Evolutionary conservation across 108 stramenopile species (phyloP).

Genomic region (Cyclostephanos tholiformis): DNA sequence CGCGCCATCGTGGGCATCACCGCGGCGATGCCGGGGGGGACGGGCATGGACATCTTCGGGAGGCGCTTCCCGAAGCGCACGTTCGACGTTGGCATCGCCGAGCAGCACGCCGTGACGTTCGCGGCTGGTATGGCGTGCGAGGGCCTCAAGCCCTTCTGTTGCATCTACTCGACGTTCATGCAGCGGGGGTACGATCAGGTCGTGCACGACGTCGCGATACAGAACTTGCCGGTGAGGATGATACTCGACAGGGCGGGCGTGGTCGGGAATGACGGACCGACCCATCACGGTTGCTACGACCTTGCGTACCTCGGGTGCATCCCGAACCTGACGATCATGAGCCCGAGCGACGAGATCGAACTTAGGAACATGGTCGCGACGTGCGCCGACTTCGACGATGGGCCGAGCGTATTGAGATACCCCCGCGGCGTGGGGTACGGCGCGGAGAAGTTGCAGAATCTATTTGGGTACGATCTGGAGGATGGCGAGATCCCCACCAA

Average conservation of each 20-base stretch:
- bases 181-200: constrained; percentile 98
- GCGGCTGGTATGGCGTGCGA: constrained; percentile 97
- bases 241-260: constrained; percentile 95
- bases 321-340: constrained; percentile 95
- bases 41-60: constrained; percentile 98
- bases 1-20: constrained; percentile 94
- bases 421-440: constrained; percentile 96
- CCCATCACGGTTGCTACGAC: constrained; percentile 96
- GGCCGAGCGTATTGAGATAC: constrained; percentile 88
- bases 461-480: constrained; percentile 88
- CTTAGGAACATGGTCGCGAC: constrained; percentile 95
- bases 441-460: constrained; percentile 76
- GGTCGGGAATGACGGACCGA: constrained; percentile 97
- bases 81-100: constrained; percentile 98
- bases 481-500: constrained; percentile 78
- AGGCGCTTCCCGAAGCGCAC: constrained; percentile 95
- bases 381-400: constrained; percentile 85
- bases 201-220: constrained; percentile 95
- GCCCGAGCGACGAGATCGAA: constrained; percentile 94
- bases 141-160: constrained; percentile 96
- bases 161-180: constrained; percentile 97
- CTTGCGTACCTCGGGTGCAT: constrained; percentile 93
- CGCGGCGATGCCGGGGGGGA: constrained; percentile 98
- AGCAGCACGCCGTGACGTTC: constrained; percentile 98
- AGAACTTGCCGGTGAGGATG: constrained; percentile 95